Evolutionary conservation across 495 filamentous ascomycete species (phyloP).

Genomic region (Penicillium crystallinum): DNA sequence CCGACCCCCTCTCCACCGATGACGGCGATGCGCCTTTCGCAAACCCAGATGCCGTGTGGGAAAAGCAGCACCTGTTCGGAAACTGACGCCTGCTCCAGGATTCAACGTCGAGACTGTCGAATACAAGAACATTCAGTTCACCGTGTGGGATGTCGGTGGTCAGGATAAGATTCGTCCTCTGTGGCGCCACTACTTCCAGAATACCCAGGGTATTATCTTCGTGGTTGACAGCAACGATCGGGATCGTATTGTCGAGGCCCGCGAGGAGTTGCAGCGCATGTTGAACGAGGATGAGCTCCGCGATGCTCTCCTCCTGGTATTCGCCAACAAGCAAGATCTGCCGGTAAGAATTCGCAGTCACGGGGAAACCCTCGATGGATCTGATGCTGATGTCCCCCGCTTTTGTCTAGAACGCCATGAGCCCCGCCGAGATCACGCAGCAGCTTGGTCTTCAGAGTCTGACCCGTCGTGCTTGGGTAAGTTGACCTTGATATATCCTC

Average conservation of each 20-base stretch:
- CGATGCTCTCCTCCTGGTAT: slow-evolving; percentile 95
- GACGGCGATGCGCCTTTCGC: slow-evolving; percentile 9
- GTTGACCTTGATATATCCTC: slow-evolving; percentile 28
- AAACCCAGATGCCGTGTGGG: neutral
- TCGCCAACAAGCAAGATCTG: slow-evolving; percentile 99
- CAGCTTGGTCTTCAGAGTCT: slow-evolving; percentile 99
- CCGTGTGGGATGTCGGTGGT: slow-evolving; percentile 99
- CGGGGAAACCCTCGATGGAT: neutral
- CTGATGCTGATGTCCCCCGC: slow-evolving; percentile 10
- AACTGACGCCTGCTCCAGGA: slow-evolving; percentile 50
- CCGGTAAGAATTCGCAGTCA: slow-evolving; percentile 58
- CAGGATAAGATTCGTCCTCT: slow-evolving; percentile 99
- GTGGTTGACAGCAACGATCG: slow-evolving; percentile 99
- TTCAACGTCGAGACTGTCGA: slow-evolving; percentile 99
- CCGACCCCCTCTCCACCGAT: slow-evolving; percentile 3
- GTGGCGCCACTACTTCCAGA: slow-evolving; percentile 99
- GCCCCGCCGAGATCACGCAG: slow-evolving; percentile 97
- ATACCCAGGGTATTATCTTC: slow-evolving; percentile 99
- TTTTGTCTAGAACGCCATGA: slow-evolving; percentile 85
- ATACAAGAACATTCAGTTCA: slow-evolving; percentile 99
- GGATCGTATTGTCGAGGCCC: slow-evolving; percentile 97
- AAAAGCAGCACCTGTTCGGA: neutral
- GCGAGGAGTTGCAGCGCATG: slow-evolving; percentile 99
- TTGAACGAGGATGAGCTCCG: slow-evolving; percentile 99
- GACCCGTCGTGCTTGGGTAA: slow-evolving; percentile 96